Evolutionary conservation across 2,329 filamentous ascomycete genomes (phyloP).

Genomic region (Shiraia sp.): DNA sequence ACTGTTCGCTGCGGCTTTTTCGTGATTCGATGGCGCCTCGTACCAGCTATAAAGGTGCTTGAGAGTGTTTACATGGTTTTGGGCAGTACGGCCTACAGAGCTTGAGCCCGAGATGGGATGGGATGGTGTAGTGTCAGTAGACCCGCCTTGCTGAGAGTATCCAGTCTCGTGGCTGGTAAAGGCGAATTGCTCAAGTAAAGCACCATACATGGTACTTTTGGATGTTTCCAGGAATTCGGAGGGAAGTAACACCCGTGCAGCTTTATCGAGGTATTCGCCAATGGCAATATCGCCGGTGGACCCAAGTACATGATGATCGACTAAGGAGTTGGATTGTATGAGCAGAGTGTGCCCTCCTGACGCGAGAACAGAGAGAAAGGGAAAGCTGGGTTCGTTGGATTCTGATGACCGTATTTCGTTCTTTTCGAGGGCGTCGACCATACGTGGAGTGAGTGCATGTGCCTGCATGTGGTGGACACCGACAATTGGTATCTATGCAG

Average conservation of each 20-base stretch:
- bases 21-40: slow-evolving; percentile 59
- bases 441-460: slow-evolving; percentile 83
- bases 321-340: slow-evolving; percentile 70
- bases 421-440: slow-evolving; percentile 65
- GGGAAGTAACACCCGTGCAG: slow-evolving; percentile 76
- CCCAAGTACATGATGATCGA: slow-evolving; percentile 73
- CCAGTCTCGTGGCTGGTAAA: slow-evolving; percentile 49
- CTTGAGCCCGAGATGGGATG: not conserved
- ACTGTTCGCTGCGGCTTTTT: slow-evolving; percentile 59
- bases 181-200: slow-evolving; percentile 80
- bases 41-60: slow-evolving; percentile 54
- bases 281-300: slow-evolving; percentile 80
- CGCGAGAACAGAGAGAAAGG: slow-evolving; percentile 85
- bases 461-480: slow-evolving; percentile 98
- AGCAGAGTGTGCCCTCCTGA: slow-evolving; percentile 93
- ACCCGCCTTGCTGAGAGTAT: not conserved
- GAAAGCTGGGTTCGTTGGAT: slow-evolving; percentile 63
- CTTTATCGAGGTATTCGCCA: slow-evolving; percentile 88
- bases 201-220: slow-evolving; percentile 76
- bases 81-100: slow-evolving; percentile 17
- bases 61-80: slow-evolving; percentile 20
- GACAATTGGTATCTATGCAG: slow-evolving; percentile 68
- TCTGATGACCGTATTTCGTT: not conserved
- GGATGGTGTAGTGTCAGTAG: not conserved
- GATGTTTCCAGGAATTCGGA: slow-evolving; percentile 56